Evolutionary conservation across 306 rosid species (phyloP).

Genomic region (Lathyrus oleraceus): DNA sequence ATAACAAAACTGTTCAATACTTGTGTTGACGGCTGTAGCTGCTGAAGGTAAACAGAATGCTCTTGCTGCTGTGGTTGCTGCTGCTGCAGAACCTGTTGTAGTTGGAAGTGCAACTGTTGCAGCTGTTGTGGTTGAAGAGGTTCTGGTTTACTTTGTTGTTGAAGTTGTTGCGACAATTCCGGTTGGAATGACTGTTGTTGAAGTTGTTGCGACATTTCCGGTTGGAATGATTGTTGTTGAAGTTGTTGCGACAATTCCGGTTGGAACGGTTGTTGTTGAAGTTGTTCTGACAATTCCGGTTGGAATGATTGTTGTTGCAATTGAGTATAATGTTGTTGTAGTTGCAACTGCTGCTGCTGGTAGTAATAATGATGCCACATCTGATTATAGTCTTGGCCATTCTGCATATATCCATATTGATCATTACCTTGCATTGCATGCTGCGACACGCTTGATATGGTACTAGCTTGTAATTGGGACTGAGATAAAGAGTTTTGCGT

Average conservation of each 20-base stretch:
- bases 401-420: conserved; percentile 61
- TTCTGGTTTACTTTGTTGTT: conserved; percentile 48
- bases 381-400: conserved; percentile 60
- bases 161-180: conserved; percentile 50
- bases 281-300: conserved; percentile 44
- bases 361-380: conserved; percentile 83
- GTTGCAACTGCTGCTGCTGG: conserved; percentile 75
- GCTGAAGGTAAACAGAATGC: conserved; percentile 42
- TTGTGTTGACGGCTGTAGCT: conserved; percentile 46
- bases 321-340: conserved; percentile 53
- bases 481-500: conserved; percentile 51
- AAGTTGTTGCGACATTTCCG: conserved; percentile 43
- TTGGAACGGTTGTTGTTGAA: conserved; percentile 35
- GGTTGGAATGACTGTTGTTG: conserved; percentile 50
- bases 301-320: conserved; percentile 48
- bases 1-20: conserved; percentile 24
- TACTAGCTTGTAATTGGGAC: conserved; percentile 49
- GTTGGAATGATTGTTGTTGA: conserved; percentile 41
- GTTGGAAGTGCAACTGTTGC: conserved; percentile 46
- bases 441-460: conserved; percentile 43
- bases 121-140: conserved; percentile 50
- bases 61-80: conserved; percentile 54
- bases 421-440: conserved; percentile 48
- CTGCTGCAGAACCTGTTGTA: conserved; percentile 44
- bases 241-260: conserved; percentile 25